Evolutionary conservation across 2,329 filamentous ascomycete species (phyloP), one percentile per base, ranked within the genome.

Genomic region (Aspergillus transmontanensis): DNA sequence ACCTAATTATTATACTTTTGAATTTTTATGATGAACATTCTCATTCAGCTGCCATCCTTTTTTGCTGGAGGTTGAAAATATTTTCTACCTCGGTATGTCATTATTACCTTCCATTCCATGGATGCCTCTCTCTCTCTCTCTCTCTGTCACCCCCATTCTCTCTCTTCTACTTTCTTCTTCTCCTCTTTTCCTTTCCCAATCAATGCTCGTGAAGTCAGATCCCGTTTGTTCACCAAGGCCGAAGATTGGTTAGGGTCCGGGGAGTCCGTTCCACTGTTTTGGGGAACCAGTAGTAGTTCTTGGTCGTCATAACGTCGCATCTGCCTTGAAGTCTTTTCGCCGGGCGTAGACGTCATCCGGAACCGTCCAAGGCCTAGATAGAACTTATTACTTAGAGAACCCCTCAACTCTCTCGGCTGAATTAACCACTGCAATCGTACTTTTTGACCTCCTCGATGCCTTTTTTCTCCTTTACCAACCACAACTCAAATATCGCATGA

Each of bases 281-380:
- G 53, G 43, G 21, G 45, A 56, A 54, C 30, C 28, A 36, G 30
- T 36, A 12, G 50, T 53, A 34, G 28, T 54, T 39, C 51, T 39
- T 55, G 64, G 60, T 60, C 65, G 68, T 69, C 68, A 68, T 69
- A 66, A 60, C 66, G 67, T 70, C 68, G 66, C 64, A 69, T 67
- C 51, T 55, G 51, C 51, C 32, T 39, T 30, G 57, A 57, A 48
- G 28, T 41, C 43, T n/a, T 45, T 57, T 61, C 50, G 51, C 53
- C 61, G 64, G 66, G 66, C 59, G 73, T 75, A 74, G 75, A 77
- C 75, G 75, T 78, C 75, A 78, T 78, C 72, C 69, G 65, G 65
- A 70, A 68, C 65, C 64, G 63, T 62, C 64, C 32, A 50, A 61
- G 57, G 19, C 26, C 12, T 26, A 48, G 45, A 50, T 48, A 48